Evolutionary conservation across 78 protist species (phyloP).

Genomic region (Dictyostelium capitatum): DNA sequence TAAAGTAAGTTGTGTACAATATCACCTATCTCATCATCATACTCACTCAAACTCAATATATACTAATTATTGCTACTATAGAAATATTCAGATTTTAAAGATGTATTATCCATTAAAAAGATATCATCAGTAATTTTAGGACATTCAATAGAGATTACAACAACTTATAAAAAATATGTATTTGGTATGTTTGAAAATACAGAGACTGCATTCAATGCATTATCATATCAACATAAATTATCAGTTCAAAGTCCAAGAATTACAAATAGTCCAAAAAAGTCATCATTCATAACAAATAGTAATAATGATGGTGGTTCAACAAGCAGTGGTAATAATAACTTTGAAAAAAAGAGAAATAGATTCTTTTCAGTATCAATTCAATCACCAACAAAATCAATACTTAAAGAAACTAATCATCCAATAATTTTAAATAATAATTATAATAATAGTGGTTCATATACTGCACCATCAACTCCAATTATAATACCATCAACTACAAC

Average conservation of each 20-base stretch:
- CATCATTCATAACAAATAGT: background rate
- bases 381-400: background rate
- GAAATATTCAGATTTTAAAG: conserved; percentile 40
- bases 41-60: no score
- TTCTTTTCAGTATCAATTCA: conserved; percentile 13
- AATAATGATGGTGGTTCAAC: background rate
- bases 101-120: conserved; percentile 44
- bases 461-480: background rate
- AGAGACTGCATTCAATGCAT: conserved; percentile 34
- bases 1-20: conserved; percentile 15
- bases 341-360: conserved; percentile 25
- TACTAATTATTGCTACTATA: background rate
- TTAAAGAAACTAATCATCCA: conserved; percentile 16
- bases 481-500: background rate
- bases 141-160: conserved; percentile 60
- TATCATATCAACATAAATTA: background rate
- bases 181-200: conserved; percentile 75
- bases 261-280: background rate
- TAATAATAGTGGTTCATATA: conserved; percentile 4
- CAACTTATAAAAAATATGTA: conserved; percentile 40
- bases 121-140: conserved; percentile 61
- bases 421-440: conserved; percentile 12
- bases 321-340: background rate
- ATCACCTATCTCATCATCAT: no score
- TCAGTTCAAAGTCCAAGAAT: conserved; percentile 17